Conservation (phyloP, 805 yeast species). For the Saturnispora zaruensis region DNA sequence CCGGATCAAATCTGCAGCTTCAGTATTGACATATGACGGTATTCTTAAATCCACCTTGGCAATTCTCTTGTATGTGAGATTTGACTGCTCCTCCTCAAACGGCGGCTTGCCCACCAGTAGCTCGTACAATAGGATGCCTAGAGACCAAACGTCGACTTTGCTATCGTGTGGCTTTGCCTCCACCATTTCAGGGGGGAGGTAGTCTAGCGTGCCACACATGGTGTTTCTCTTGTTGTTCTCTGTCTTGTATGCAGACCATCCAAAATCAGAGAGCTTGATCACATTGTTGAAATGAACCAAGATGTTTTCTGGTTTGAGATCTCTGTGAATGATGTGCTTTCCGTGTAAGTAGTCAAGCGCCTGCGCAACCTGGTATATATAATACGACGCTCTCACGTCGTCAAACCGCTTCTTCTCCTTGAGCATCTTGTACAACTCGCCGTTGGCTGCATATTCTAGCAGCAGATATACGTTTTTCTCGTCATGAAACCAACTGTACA, state of each 20-base stretch:
- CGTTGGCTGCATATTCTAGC: slow-evolving; percentile 76
- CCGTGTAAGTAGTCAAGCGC: slow-evolving; percentile 74
- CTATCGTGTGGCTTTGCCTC: slow-evolving; percentile 72
- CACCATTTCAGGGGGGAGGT: slow-evolving; percentile 92
- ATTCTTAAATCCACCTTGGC: slow-evolving; percentile 66
- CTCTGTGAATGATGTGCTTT: slow-evolving; percentile 81
- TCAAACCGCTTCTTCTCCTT: slow-evolving; percentile 59
- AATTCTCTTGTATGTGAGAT: slow-evolving; percentile 73
- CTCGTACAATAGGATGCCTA: slow-evolving; percentile 82
- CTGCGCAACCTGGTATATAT: slow-evolving; percentile 72
- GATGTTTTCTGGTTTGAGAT: slow-evolving; percentile 90
- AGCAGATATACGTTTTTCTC: slow-evolving; percentile 70
- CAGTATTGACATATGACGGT: slow-evolving; percentile 60
- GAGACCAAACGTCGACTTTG: slow-evolving; percentile 84
- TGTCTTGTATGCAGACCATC: slow-evolving; percentile 82
- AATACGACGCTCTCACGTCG: slow-evolving; percentile 67
- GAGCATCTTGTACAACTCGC: slow-evolving; percentile 74
- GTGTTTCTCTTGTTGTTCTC: slow-evolving; percentile 48
- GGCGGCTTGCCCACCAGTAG: slow-evolving; percentile 86
- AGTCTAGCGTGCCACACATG: slow-evolving; percentile 91
- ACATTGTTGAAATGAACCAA: slow-evolving; percentile 64
- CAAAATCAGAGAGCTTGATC: slow-evolving; percentile 86
- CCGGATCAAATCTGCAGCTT: slow-evolving; percentile 68
- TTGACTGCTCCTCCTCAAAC: slow-evolving; percentile 73
- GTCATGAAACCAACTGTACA: slow-evolving; percentile 84